A percentile compares a stretch with the other conserved stretches of the same genome.
These are phyloP conservation scores for Starmerella ratchasimensis DNA, from an alignment of 805 yeast species.

Conservation along the genomic window DNA sequence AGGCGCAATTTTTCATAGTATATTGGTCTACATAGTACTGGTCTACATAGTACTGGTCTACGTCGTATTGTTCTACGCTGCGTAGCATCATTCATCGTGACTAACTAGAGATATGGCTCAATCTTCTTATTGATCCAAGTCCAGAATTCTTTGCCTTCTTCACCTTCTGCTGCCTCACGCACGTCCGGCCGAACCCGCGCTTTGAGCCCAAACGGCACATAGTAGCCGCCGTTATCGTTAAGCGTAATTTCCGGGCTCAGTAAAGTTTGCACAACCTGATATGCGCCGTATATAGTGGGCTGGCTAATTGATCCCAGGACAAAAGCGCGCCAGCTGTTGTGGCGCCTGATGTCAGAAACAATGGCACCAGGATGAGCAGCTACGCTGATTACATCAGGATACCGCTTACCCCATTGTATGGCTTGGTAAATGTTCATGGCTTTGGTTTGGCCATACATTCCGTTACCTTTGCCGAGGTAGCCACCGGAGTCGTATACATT, in stretches of 20 bases:
- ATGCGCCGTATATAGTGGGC: conserved; percentile 31
- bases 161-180: conserved; percentile 25
- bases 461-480: conserved; percentile 16
- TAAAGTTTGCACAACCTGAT: conserved; percentile 33
- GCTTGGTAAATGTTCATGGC: conserved; percentile 32
- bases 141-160: conserved; percentile 29
- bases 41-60: neutral
- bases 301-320: conserved; percentile 14
- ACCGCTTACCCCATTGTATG: conserved; percentile 26
- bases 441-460: conserved; percentile 35
- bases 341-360: conserved; percentile 29
- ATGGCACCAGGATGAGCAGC: conserved; percentile 33
- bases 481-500: conserved; percentile 19
- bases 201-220: conserved; percentile 32
- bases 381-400: conserved; percentile 26
- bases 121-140: conserved; percentile 21
- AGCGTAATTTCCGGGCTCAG: conserved; percentile 28
- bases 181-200: conserved; percentile 31
- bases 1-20: too few species aligned
- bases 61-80: too few species aligned
- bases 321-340: conserved; percentile 14
- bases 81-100: too few species aligned
- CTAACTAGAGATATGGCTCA: too few species aligned
- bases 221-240: conserved; percentile 27
- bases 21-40: too few species aligned